phyloP scores from a whole-genome alignment of 78 protist species.

The Bigelowiella natans region DNA sequence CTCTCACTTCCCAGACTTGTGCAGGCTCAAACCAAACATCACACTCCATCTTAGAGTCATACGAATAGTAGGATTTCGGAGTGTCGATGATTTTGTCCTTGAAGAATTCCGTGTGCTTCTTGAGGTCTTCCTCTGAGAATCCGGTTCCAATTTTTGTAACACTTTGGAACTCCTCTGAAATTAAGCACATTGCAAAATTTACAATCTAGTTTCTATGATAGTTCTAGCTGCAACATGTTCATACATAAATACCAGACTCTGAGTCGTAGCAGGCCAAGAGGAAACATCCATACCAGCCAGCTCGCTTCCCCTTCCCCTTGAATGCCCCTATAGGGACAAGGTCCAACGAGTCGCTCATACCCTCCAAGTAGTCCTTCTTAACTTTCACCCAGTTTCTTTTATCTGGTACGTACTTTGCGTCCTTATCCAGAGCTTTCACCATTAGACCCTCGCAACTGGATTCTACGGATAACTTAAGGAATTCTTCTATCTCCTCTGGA shows the following conservation, averaged over 20 bases:
- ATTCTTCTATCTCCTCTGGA: slow-evolving; percentile 53
- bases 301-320: slow-evolving; percentile 90
- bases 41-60: neutral
- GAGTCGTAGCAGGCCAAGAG: neutral
- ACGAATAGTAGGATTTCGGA: neutral
- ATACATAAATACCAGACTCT: neutral
- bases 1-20: slow-evolving; percentile 1
- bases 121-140: slow-evolving; percentile 6
- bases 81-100: neutral
- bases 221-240: neutral
- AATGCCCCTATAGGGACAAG: slow-evolving; percentile 93
- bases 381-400: slow-evolving; percentile 7
- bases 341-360: slow-evolving; percentile 89
- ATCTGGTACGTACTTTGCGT: slow-evolving; percentile 25
- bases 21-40: neutral
- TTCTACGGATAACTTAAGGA: slow-evolving; percentile 53
- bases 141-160: slow-evolving; percentile 51
- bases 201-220: neutral
- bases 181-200: neutral
- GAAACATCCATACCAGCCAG: slow-evolving; percentile 50
- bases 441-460: slow-evolving; percentile 91
- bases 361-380: slow-evolving; percentile 78
- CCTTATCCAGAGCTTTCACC: slow-evolving; percentile 76
- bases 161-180: slow-evolving; percentile 67
- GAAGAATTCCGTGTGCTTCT: neutral